These are phyloP conservation scores for Dicorynia guianensis DNA, from an alignment of 306 rosid species.

Conservation along the genomic window DNA sequence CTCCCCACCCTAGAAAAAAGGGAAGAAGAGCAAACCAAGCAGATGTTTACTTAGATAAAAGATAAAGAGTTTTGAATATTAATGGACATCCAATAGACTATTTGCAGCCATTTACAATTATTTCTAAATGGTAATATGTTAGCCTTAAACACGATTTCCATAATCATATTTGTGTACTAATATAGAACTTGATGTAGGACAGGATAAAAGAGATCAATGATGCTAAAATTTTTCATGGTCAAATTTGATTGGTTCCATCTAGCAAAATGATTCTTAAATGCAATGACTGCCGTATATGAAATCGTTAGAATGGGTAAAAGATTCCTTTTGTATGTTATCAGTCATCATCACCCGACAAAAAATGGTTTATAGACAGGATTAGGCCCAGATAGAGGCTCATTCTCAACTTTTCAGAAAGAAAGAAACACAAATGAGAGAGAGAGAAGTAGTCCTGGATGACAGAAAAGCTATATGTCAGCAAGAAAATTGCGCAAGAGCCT, in stretches of 20 bases:
- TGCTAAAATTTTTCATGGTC: background rate
- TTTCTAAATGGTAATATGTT: background rate
- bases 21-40: background rate
- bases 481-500: background rate
- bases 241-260: background rate
- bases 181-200: background rate
- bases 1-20: background rate
- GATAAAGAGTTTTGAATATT: background rate
- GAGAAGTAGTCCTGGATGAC: background rate
- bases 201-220: background rate
- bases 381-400: background rate
- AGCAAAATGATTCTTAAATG: background rate
- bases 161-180: background rate
- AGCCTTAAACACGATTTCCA: background rate
- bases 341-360: slow-evolving; percentile 2
- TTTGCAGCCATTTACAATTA: background rate
- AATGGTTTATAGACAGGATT: slow-evolving; percentile 1
- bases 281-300: background rate
- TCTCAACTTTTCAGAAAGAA: slow-evolving; percentile 6
- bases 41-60: background rate
- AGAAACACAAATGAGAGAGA: background rate
- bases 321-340: background rate
- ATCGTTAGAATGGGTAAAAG: background rate
- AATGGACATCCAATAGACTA: background rate
- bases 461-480: slow-evolving; percentile 6